phyloP scores from a whole-genome alignment of 495 filamentous ascomycete genomes.

The Friedmanniomyces endolithicus region DNA sequence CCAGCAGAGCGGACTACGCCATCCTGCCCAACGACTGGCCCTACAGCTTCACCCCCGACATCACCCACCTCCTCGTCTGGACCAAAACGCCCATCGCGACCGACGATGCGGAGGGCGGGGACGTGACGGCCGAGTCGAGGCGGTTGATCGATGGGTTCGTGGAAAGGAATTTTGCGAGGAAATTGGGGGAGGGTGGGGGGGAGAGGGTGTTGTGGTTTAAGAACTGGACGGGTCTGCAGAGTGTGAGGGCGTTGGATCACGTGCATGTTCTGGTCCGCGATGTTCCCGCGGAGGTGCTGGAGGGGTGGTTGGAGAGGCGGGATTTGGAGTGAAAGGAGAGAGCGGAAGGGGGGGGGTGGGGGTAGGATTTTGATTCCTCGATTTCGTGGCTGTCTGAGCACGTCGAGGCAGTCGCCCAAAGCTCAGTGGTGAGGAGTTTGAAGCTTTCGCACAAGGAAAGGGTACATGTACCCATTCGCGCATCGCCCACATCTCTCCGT shows the following conservation, averaged over 20 bases:
- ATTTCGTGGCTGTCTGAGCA: no score
- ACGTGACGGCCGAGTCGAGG: conserved; percentile 57
- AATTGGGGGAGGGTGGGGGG: conserved; percentile 35
- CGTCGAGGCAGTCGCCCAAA: no score
- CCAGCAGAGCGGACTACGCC: conserved; percentile 55
- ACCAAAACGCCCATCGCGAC: conserved; percentile 45
- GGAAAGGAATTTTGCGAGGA: conserved; percentile 48
- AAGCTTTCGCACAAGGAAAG: no score
- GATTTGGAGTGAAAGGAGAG: conserved; percentile 6
- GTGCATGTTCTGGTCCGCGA: conserved; percentile 56
- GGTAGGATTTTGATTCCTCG: no score
- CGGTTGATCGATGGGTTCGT: conserved; percentile 55
- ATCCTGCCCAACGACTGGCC: conserved; percentile 87
- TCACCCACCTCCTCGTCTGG: conserved; percentile 65
- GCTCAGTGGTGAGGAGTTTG: no score
- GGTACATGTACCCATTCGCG: no score
- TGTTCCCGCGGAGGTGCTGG: conserved; percentile 45
- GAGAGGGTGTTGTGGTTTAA: conserved; percentile 80
- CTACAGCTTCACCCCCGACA: conserved; percentile 59
- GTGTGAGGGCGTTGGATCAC: conserved; percentile 71
- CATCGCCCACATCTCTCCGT: no score
- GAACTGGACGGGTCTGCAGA: conserved; percentile 84
- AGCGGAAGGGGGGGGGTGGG: no score
- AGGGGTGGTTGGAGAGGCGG: conserved; percentile 42
- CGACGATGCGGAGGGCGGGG: conserved; percentile 41